Evolutionary conservation across 371 early-diverging fungal species (phyloP), one percentile per base, ranked within the genome.

Genomic region (Mucor mucedo): DNA sequence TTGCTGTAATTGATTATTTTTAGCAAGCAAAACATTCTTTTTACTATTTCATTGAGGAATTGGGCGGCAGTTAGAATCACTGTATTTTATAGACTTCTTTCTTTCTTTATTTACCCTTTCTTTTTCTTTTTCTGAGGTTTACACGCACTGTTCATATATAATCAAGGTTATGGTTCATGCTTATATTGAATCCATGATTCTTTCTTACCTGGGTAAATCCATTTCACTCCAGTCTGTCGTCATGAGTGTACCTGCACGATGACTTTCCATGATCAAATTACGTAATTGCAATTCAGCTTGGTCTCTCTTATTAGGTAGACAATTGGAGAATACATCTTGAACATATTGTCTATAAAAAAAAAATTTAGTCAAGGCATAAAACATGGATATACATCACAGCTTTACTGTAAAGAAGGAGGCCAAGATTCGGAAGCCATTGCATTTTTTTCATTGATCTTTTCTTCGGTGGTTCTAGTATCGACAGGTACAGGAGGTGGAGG

Each of bases 141-240:
- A 44, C 71, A 70, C 14, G 65, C 71, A 60, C 72, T 71, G 55
- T 14, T 39, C 28, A 13, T 6, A 27, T 1, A 21, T 21, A 45
- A 60, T 66, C 28, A 13, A 38, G 33, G 9, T 27, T 41, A 29
- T 35, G 40, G 14, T 9, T 52, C 42, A 16, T 27, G 8, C 48
- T 47, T 9, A n/a, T 5, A 27, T 21, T 9, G 9, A 47, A n/a
- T 27, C 10, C 6, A 10, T 30, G 21, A 47, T n/a, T 14, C 33
- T 21, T 33, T 30, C 63, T 64, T 78, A 87, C 85, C 74, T 76
- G 55, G 91, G 90, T 14, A 90, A 66, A n/a, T 78, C 77, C 85
- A 88, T 84, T 38, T 81, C 72, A 11, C 66, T 83, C 93, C 93
- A 92, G 58, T 89, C 87, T 0, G 86, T 82, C 0, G 83, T 81